Evolutionary conservation across 306 rosid species (phyloP).

Genomic region (Begonia masoniana): DNA sequence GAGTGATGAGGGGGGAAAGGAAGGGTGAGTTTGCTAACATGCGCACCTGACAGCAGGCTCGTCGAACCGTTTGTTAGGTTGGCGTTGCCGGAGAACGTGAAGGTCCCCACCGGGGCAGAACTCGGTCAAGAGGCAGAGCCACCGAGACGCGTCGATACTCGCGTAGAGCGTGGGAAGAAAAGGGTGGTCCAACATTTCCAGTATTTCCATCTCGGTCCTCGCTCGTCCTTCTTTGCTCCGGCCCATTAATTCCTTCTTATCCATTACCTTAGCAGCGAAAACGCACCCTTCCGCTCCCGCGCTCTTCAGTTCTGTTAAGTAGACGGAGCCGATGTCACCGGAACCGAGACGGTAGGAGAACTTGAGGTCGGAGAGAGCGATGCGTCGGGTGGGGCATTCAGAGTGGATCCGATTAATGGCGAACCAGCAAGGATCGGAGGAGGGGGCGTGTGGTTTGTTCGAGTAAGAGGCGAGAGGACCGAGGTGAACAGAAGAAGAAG

Average conservation of each 20-base stretch:
- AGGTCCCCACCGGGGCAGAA: constrained; percentile 88
- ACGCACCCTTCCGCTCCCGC: constrained; percentile 15
- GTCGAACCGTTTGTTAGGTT: constrained; percentile 46
- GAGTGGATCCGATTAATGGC: constrained; percentile 69
- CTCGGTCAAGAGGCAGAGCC: constrained; percentile 67
- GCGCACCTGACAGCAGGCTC: constrained; percentile 70
- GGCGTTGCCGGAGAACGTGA: constrained; percentile 84
- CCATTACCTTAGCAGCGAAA: constrained; percentile 80
- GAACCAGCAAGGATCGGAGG: constrained; percentile 58
- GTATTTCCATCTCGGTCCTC: constrained; percentile 60
- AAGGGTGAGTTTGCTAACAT: constrained; percentile 9
- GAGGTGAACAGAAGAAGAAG: constrained; percentile 38
- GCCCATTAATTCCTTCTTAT: constrained; percentile 59
- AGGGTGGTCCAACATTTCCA: constrained; percentile 57
- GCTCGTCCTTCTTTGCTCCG: constrained; percentile 76
- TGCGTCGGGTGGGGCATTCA: constrained; percentile 33
- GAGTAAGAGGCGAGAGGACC: constrained; percentile 8
- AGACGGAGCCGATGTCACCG: constrained; percentile 78
- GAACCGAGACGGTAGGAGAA: constrained; percentile 53
- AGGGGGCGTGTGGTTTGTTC: constrained; percentile 41
- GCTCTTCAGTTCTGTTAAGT: constrained; percentile 39
- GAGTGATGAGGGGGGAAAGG: constrained; percentile 1
- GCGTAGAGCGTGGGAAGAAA: constrained; percentile 75
- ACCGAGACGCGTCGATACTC: constrained; percentile 42
- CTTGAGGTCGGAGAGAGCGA: constrained; percentile 54